phyloP scores from a whole-genome alignment of 2,329 filamentous ascomycete species.

The Podosphaera xanthii region DNA sequence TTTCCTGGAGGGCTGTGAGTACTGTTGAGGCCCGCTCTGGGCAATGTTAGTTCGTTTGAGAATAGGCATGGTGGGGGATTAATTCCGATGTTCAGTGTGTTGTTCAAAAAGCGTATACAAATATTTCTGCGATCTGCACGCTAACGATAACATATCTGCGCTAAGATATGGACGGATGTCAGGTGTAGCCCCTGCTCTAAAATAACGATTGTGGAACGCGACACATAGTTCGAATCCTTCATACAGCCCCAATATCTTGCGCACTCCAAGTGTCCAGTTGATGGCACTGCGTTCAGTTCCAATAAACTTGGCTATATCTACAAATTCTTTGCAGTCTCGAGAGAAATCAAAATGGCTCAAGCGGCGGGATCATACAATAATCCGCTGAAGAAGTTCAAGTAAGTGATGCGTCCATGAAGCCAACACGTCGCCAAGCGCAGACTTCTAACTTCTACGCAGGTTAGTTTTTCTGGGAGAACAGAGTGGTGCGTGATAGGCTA shows the following conservation, averaged over 20 bases:
- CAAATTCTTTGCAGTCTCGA: neutral
- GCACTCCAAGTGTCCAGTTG: neutral
- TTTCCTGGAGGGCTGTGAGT: slow-evolving; percentile 78
- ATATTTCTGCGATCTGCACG: too few relatives aligned
- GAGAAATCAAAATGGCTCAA: slow-evolving; percentile 48
- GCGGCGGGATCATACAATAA: slow-evolving; percentile 83
- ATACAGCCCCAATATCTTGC: neutral
- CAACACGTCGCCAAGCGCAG: neutral
- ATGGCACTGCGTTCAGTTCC: neutral
- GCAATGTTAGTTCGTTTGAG: slow-evolving; percentile 20
- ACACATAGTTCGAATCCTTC: neutral
- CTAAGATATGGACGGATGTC: neutral
- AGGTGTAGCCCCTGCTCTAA: neutral
- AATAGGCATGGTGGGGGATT: slow-evolving; percentile 13
- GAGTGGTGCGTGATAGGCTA: slow-evolving; percentile 48
- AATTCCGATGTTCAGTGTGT: neutral
- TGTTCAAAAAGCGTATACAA: neutral
- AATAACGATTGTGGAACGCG: neutral
- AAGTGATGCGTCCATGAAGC: slow-evolving; percentile 12
- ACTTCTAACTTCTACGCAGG: slow-evolving; percentile 24
- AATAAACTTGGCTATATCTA: neutral
- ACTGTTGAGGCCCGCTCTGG: slow-evolving; percentile 47
- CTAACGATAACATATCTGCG: neutral
- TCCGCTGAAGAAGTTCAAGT: slow-evolving; percentile 99
- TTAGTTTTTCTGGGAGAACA: slow-evolving; percentile 96